phyloP scores from a whole-genome alignment of 768 basidiomycete species.

The Cystobasidium tubakii region DNA sequence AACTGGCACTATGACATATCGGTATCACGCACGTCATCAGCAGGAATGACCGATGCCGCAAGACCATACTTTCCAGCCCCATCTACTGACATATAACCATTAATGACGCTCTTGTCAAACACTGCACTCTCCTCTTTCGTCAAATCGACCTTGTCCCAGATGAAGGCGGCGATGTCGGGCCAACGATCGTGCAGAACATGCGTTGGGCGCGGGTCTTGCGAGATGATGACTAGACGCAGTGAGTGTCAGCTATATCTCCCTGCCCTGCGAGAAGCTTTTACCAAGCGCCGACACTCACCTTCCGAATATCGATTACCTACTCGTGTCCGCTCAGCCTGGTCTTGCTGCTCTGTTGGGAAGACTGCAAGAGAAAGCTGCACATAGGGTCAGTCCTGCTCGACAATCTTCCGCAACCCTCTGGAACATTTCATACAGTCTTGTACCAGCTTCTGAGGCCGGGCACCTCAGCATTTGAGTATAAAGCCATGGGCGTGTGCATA shows the following conservation, averaged over 20 bases:
- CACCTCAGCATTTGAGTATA: constrained; percentile 6
- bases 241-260: not conserved
- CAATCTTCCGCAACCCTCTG: not conserved
- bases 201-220: constrained; percentile 29
- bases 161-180: not conserved
- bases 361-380: constrained; percentile 4
- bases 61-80: not conserved
- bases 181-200: constrained; percentile 23
- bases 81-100: not conserved
- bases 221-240: constrained; percentile 8
- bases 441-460: constrained; percentile 21
- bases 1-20: not conserved
- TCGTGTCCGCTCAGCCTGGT: not conserved
- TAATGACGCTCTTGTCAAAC: not conserved
- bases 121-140: not conserved
- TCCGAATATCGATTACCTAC: constrained; percentile 21
- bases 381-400: not conserved
- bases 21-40: not conserved
- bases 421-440: not conserved
- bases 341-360: constrained; percentile 20
- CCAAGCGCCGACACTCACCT: constrained; percentile 3
- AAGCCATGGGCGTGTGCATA: not conserved
- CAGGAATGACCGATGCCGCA: not conserved
- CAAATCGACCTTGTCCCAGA: not conserved
- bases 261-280: not conserved